Evolutionary conservation across 768 basidiomycete genomes (phyloP).

Genomic region (Hygrophorus pudorinus): DNA sequence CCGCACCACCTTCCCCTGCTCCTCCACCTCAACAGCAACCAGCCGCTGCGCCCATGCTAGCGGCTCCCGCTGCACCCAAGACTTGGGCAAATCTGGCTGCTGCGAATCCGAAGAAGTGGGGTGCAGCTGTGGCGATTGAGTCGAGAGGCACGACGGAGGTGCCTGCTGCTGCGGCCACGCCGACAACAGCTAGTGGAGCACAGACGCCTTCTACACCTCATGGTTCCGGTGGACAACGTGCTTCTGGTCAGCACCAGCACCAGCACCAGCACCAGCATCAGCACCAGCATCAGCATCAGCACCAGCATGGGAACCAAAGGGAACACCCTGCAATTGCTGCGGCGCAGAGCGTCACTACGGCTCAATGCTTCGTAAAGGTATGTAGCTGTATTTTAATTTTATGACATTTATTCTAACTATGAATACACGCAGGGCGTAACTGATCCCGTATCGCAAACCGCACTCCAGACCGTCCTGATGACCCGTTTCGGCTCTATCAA

Average conservation of each 20-base stretch:
- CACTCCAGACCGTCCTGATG: constrained; percentile 40
- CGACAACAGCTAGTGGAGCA: constrained; percentile 26
- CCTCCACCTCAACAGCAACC: constrained; percentile 21
- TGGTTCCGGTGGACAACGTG: constrained; percentile 23
- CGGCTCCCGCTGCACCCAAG: constrained; percentile 49
- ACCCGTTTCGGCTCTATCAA: constrained; percentile 73
- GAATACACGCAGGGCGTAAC: constrained; percentile 47
- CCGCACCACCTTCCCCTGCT: constrained; percentile 15
- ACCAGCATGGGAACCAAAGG: constrained; percentile 4
- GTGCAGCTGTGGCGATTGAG: constrained; percentile 67
- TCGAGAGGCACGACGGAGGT: constrained; percentile 69
- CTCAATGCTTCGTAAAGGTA: constrained; percentile 92
- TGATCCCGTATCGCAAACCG: constrained; percentile 46
- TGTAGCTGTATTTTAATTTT: constrained; percentile 8
- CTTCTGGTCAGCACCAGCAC: constrained; percentile 14
- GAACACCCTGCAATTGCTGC: constrained; percentile 42
- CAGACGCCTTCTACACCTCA: constrained; percentile 22
- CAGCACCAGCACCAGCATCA: constrained; percentile 20
- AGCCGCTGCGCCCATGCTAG: constrained; percentile 22
- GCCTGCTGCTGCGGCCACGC: constrained; percentile 14
- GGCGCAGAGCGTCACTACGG: constrained; percentile 52
- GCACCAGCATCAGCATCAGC: constrained; percentile 17
- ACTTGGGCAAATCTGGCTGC: constrained; percentile 93
- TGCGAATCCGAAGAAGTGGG: constrained; percentile 76
- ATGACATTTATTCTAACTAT: background rate